Evolutionary conservation across 1,284 basidiomycete species (phyloP), one percentile per base, ranked within the genome.

Genomic region (Ustilago trichophora): DNA sequence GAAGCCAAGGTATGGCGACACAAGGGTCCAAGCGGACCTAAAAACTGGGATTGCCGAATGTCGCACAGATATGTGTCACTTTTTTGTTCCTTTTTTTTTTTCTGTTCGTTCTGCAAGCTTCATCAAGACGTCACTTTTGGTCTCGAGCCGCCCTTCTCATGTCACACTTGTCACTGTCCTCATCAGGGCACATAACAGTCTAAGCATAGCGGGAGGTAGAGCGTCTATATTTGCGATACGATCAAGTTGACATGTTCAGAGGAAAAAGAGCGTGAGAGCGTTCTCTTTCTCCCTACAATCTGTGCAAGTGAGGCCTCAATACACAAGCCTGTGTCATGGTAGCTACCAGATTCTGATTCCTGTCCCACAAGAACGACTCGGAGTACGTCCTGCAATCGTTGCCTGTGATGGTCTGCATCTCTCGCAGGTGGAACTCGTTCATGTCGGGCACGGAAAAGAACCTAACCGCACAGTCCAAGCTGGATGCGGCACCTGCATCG

Each of bases 401-500:
- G 4, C 55, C 68, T 13, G 48, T 22, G 6, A 68, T 38, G 1
- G 76, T 65, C 40, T 57, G 56, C 50, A 72, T 63, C 55, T 78
- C 76, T 15, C 76, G 52, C 21, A 77, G 25, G 21, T 67, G 63
- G 29, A 55, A 78, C 18, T 57, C 38, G 43, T 73, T 59, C 38
- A 71, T 45, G 16, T 78, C 65, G 3, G 58, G 54, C 5, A 73
- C 72, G 2, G 53, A 40, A 49, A 74, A 72, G 52, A 72, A 77
- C 38, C 79, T 74, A 32, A 75, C 32, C 2, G 75, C 69, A 42
- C 73, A 72, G 26, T 81, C 79, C 19, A 81, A 32, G 22, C 76
- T 66, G 18, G 72, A 74, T 2, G 48, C 67, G 0, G 70, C 67
- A 19, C 34, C 42, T 0, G 73, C 75, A 26, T 76, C 69, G 4